Evolutionary conservation across 257 asterid species (phyloP).

Genomic region (Phtheirospermum japonicum): DNA sequence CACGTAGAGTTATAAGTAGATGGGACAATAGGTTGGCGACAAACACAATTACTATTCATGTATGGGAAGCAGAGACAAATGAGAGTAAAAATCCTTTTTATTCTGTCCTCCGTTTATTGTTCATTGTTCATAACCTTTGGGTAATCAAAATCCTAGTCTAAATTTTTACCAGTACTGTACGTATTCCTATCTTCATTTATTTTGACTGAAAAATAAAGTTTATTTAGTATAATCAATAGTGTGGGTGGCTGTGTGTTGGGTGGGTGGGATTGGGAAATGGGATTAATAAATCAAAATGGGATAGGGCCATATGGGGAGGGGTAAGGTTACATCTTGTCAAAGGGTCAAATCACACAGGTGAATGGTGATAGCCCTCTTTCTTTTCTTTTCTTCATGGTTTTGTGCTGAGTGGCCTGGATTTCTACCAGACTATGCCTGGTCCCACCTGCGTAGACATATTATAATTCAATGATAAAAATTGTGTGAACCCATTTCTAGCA

Average conservation of each 20-base stretch:
- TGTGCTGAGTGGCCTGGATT: neutral
- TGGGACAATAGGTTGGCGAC: neutral
- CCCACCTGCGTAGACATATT: too few species aligned
- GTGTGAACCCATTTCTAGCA: too few species aligned
- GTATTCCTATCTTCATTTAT: neutral
- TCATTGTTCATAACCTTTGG: conserved; percentile 16
- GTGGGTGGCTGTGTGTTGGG: too few species aligned
- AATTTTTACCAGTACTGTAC: conserved; percentile 5
- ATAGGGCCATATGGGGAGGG: neutral
- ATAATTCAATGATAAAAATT: too few species aligned
- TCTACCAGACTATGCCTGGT: neutral
- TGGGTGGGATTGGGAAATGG: conserved; percentile 1
- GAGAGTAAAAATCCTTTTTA: too few species aligned
- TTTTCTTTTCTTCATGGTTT: neutral
- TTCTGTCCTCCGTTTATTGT: neutral
- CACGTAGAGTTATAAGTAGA: neutral
- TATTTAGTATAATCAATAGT: neutral
- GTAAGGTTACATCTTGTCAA: conserved; percentile 42
- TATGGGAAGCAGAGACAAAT: neutral
- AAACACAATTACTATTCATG: neutral
- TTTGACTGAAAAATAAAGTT: too few species aligned
- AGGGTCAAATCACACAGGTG: conserved; percentile 38
- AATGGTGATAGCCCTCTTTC: neutral
- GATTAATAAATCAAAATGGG: conserved; percentile 11
- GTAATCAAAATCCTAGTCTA: conserved; percentile 6